A percentile compares a stretch with the other conserved stretches of the same genome.
Evolutionary conservation across 2,329 filamentous ascomycete genomes (phyloP).

Genomic region (Hypoxylon sp.): DNA sequence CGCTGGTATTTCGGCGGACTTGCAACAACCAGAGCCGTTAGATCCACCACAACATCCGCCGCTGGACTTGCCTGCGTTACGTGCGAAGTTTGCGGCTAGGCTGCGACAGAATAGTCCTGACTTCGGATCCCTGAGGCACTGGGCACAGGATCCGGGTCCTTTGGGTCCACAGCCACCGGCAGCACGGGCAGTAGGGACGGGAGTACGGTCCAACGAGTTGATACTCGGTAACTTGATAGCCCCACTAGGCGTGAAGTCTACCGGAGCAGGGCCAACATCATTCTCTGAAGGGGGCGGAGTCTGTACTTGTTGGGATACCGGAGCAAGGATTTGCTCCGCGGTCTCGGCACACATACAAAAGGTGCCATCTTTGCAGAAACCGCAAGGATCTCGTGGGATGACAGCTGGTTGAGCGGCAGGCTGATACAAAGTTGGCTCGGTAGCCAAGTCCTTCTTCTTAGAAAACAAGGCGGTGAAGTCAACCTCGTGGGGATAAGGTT

Average conservation of each 20-base stretch:
- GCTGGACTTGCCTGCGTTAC: slow-evolving; percentile 49
- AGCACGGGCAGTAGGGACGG: slow-evolving; percentile 42
- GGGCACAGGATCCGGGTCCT: slow-evolving; percentile 82
- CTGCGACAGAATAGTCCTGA: slow-evolving; percentile 87
- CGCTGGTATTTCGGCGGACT: slow-evolving; percentile 55
- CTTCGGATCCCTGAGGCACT: slow-evolving; percentile 81
- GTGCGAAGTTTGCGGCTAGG: slow-evolving; percentile 74
- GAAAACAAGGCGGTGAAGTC: slow-evolving; percentile 79
- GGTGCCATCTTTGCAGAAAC: slow-evolving; percentile 85
- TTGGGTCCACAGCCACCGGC: slow-evolving; percentile 68
- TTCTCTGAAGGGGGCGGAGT: slow-evolving; percentile 72
- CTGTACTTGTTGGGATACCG: slow-evolving; percentile 62
- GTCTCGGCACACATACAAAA: slow-evolving; percentile 84
- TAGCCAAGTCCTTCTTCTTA: slow-evolving; percentile 57
- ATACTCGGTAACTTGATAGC: slow-evolving; percentile 70
- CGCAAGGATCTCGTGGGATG: slow-evolving; percentile 75
- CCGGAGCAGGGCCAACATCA: slow-evolving; percentile 67
- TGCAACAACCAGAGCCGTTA: slow-evolving; percentile 74
- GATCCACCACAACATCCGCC: slow-evolving; percentile 74
- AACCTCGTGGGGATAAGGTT: slow-evolving; percentile 70
- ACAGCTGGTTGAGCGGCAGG: slow-evolving; percentile 53
- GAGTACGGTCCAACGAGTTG: slow-evolving; percentile 51
- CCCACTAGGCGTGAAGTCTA: slow-evolving; percentile 71
- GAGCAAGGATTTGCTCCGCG: slow-evolving; percentile 56
- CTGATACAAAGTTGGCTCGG: slow-evolving; percentile 47